Percentiles rank a stretch among this genome's conserved stretches.
Conservation (phyloP, 768 basidiomycete genomes). For the Termitomyces sp. region DNA sequence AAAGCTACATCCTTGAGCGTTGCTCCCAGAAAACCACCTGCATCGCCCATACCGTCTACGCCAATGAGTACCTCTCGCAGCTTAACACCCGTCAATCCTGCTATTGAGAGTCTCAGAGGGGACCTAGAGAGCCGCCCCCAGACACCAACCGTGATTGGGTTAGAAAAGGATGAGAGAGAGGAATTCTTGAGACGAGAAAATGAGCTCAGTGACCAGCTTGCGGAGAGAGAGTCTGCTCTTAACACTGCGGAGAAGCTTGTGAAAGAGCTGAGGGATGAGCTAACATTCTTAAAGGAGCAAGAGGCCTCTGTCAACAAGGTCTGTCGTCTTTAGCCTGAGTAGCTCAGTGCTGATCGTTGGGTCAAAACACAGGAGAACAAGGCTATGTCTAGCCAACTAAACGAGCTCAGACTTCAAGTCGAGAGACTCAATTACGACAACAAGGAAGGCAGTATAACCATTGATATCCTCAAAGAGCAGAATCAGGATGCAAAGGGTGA, state of each 20-base stretch:
- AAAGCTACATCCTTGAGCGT: slow-evolving; percentile 52
- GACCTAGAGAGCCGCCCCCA: slow-evolving; percentile 84
- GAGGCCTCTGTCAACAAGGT: slow-evolving; percentile 77
- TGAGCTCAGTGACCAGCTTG: slow-evolving; percentile 88
- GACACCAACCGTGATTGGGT: slow-evolving; percentile 81
- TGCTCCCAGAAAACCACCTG: slow-evolving; percentile 59
- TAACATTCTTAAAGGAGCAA: slow-evolving; percentile 88
- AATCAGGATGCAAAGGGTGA: slow-evolving; percentile 82
- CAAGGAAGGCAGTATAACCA: slow-evolving; percentile 88
- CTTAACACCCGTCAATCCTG: slow-evolving; percentile 72
- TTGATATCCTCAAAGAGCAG: slow-evolving; percentile 95
- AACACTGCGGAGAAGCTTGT: slow-evolving; percentile 79
- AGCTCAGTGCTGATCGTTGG: not conserved
- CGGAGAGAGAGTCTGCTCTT: slow-evolving; percentile 85
- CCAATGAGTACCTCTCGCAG: slow-evolving; percentile 44
- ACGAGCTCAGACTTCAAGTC: slow-evolving; percentile 86
- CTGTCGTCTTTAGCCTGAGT: slow-evolving; percentile 6
- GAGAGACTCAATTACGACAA: slow-evolving; percentile 93
- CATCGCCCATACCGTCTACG: slow-evolving; percentile 58
- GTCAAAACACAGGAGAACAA: slow-evolving; percentile 74
- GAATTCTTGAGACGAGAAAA: slow-evolving; percentile 97
- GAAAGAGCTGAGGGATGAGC: slow-evolving; percentile 84
- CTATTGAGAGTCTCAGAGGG: slow-evolving; percentile 62
- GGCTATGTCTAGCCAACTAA: slow-evolving; percentile 86
- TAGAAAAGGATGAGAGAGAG: slow-evolving; percentile 96